A percentile compares a stretch with the other conserved stretches of the same genome.
phyloP scores from a whole-genome alignment of 768 basidiomycete genomes.

The Rhizopogon sp. region DNA sequence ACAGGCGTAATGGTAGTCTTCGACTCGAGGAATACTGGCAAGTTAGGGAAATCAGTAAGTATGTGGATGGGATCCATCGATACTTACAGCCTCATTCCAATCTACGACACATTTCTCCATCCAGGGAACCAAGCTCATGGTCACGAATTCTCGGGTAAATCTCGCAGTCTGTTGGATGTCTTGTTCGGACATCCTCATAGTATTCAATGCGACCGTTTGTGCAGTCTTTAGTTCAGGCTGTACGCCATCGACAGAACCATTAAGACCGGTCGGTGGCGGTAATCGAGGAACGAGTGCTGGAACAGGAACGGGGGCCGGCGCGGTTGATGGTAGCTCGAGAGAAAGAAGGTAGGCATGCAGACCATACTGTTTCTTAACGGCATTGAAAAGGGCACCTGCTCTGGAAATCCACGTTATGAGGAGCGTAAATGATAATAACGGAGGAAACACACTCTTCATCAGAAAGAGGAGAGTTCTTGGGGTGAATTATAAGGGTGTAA shows the following conservation, averaged over 20 bases:
- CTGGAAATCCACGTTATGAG: constrained; percentile 32
- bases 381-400: constrained; percentile 75
- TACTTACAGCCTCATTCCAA: constrained; percentile 81
- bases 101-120: constrained; percentile 93
- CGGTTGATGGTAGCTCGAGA: constrained; percentile 54
- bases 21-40: constrained; percentile 65
- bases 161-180: constrained; percentile 74
- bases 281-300: constrained; percentile 64
- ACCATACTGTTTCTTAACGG: constrained; percentile 84
- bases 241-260: constrained; percentile 16
- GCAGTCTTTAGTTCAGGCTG: constrained; percentile 11
- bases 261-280: constrained; percentile 42
- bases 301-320: constrained; percentile 63
- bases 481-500: constrained; percentile 77
- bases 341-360: constrained; percentile 70
- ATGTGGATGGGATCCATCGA: neutral
- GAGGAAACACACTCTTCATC: constrained; percentile 66
- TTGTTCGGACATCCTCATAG: constrained; percentile 52
- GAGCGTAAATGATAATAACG: neutral
- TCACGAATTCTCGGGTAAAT: constrained; percentile 83
- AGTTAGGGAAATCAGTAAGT: constrained; percentile 2
- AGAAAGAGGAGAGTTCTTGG: constrained; percentile 60
- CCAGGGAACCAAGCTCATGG: constrained; percentile 90
- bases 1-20: constrained; percentile 77
- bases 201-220: constrained; percentile 15